Conservation (phyloP, 75 land plant species). For the Selaginella tamariscina region DNA sequence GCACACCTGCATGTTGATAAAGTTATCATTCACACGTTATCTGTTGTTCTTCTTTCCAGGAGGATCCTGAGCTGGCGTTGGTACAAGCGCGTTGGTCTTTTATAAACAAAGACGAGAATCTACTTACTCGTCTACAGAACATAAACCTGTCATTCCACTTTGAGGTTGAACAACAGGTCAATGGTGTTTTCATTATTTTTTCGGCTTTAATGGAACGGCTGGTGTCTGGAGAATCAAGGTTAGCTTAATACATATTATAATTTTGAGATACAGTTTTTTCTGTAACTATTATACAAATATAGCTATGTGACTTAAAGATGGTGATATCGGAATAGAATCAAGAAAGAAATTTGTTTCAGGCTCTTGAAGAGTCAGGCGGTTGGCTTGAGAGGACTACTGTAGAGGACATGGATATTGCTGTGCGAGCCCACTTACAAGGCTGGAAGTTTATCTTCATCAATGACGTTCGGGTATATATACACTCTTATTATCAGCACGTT, state of each 20-base stretch:
- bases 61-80: conserved; percentile 65
- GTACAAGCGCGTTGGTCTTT: conserved; percentile 81
- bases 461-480: conserved; percentile 50
- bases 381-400: conserved; percentile 86
- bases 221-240: conserved; percentile 81
- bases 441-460: conserved; percentile 75
- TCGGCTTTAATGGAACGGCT: conserved; percentile 79
- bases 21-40: not conserved
- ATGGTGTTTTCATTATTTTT: conserved; percentile 70
- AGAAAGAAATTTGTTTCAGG: too few species aligned
- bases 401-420: conserved; percentile 87
- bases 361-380: conserved; percentile 73
- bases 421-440: conserved; percentile 68
- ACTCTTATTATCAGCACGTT: not conserved
- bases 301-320: too few species aligned
- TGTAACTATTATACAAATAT: too few species aligned
- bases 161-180: conserved; percentile 89
- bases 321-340: too few species aligned
- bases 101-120: conserved; percentile 74
- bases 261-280: too few species aligned
- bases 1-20: not conserved
- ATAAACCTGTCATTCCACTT: conserved; percentile 68
- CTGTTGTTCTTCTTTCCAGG: conserved; percentile 29
- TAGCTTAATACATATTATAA: too few species aligned
- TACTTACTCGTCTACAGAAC: conserved; percentile 65